Evolutionary conservation across 2,329 filamentous ascomycete species (phyloP).

Genomic region (Pestalotiopsis sp.): DNA sequence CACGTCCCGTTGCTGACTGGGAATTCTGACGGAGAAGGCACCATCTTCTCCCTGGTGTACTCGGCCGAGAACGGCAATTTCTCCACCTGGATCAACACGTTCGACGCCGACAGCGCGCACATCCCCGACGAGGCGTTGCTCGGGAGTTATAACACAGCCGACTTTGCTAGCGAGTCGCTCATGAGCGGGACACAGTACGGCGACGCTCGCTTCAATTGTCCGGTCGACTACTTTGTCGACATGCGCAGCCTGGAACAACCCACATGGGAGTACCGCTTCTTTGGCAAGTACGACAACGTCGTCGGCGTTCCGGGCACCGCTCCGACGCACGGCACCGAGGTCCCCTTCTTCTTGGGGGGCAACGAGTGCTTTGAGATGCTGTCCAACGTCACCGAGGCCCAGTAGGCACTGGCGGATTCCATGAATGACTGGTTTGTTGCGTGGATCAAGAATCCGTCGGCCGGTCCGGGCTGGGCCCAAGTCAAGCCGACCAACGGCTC

Average conservation of each 20-base stretch:
- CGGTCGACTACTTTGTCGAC: conserved; percentile 41
- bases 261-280: conserved; percentile 47
- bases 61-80: conserved; percentile 33
- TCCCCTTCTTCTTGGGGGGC: conserved; percentile 48
- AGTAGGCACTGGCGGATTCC: conserved; percentile 43
- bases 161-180: conserved; percentile 38
- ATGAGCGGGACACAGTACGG: conserved; percentile 46
- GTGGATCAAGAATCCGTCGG: conserved; percentile 46
- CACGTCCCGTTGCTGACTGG: conserved; percentile 39
- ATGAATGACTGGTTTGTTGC: conserved; percentile 44
- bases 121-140: conserved; percentile 36
- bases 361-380: conserved; percentile 42
- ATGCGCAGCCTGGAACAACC: conserved; percentile 38
- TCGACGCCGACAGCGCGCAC: conserved; percentile 41
- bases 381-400: conserved; percentile 34
- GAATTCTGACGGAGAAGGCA: conserved; percentile 38
- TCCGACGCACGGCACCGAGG: conserved; percentile 42
- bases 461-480: conserved; percentile 43
- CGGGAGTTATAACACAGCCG: conserved; percentile 35
- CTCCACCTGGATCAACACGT: conserved; percentile 33
- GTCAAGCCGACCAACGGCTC: conserved; percentile 30
- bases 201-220: conserved; percentile 48
- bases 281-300: conserved; percentile 43
- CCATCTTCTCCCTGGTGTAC: conserved; percentile 39
- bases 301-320: conserved; percentile 35